Conservation (phyloP, 108 stramenopile species). For the Asterionellopsis glacialis region DNA sequence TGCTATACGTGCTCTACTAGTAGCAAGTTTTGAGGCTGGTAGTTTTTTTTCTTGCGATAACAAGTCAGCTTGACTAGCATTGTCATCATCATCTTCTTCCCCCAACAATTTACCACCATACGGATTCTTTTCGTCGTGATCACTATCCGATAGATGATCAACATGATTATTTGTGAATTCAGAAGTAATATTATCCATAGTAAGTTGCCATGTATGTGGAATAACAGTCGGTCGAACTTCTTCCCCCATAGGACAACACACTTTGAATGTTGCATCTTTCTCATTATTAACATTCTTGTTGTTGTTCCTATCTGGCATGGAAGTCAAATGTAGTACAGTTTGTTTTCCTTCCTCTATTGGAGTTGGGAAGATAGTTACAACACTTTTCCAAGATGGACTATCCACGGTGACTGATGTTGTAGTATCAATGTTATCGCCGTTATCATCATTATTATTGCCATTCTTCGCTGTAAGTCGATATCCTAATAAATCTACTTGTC, state of each 20-base stretch:
- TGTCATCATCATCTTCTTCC: not conserved
- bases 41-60: not conserved
- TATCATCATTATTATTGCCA: not conserved
- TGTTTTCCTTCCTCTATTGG: not conserved
- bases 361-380: constrained; percentile 18
- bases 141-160: constrained; percentile 4
- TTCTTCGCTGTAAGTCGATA: constrained; percentile 3
- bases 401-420: not conserved
- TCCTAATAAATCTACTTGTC: constrained; percentile 27
- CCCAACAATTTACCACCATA: constrained; percentile 1
- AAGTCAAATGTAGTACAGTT: constrained; percentile 9
- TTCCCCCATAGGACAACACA: not conserved
- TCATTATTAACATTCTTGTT: not conserved
- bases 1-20: constrained; percentile 15
- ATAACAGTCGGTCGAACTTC: constrained; percentile 22
- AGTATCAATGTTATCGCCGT: not conserved
- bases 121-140: constrained; percentile 2
- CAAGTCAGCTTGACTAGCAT: not conserved
- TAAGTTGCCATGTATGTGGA: constrained; percentile 35
- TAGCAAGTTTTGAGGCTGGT: not conserved
- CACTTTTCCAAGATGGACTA: constrained; percentile 46
- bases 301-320: constrained; percentile 1
- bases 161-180: not conserved
- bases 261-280: not conserved
- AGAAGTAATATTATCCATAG: constrained; percentile 27